Evolutionary conservation across 2,329 filamentous ascomycete genomes (phyloP), one percentile per base, ranked within the genome.

Genomic region (Penicillium sp.): DNA sequence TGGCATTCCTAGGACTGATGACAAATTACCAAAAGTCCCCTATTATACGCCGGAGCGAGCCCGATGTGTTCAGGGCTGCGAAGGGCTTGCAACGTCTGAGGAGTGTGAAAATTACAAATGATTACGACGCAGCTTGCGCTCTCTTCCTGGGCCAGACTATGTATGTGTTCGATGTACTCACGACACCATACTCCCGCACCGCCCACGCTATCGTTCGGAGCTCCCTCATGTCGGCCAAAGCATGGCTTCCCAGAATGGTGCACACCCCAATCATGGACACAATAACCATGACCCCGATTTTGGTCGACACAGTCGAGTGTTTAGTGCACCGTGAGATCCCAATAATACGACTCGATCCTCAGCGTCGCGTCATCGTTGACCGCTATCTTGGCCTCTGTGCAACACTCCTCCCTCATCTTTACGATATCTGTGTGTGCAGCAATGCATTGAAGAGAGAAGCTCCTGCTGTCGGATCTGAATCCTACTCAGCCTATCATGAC

Each of bases 231-330:
- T 59, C 57, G 12, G 53, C 58, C n/a, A 57, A 62, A 29, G 50
- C 55, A 32, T 67, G 64, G 64, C 57, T 64, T 35, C 56, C 55
- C 1, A 43, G 52, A 17, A 49, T 67, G 34, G 46, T 61, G 3
- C 49, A 55, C 33, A 43, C 48, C n/a, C 56, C 64, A 1, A 48
- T 56, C n/a, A 55, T 66, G 48, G 61, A 68, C 45, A 58, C 56
- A 4, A 52, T 67, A 13, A 58, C 56, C 32, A 58, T 66, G 51
- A 50, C 61, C 0, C 61, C 64, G 8, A 55, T 67, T 34, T 52
- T 68, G 24, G 52, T 65, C 40, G 65, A 68, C 48, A 68, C 62
- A 5, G 54, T 64, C 15, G 61, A 62, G 29, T 66, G 61, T 39
- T 38, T 68, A 29, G 50, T 62, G 6, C 57, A 59, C 40, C 61